A percentile compares a stretch with the other conserved stretches of the same genome.
Evolutionary conservation across 139 green algal species (phyloP).

Genomic region (Haematococcus lacustris): DNA sequence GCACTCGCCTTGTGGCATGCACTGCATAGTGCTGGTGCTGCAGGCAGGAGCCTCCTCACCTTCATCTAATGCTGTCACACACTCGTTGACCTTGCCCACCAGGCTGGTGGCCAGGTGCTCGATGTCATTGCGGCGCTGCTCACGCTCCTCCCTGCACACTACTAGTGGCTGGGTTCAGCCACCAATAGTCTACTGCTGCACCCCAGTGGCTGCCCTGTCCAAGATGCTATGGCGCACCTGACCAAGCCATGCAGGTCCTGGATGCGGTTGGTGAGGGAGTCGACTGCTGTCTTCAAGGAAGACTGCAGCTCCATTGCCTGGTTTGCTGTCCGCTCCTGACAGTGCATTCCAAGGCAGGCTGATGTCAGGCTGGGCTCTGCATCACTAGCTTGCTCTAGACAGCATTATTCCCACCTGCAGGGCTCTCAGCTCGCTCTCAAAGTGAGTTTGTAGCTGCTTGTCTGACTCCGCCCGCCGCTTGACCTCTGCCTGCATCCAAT

Average conservation of each 20-base stretch:
- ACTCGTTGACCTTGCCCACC: constrained; percentile 58
- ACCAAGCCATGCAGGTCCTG: constrained; percentile 48
- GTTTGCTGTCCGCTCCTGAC: constrained; percentile 29
- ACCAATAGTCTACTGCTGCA: no score
- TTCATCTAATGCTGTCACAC: constrained; percentile 51
- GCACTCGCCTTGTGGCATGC: no score
- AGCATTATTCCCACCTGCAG: constrained; percentile 12
- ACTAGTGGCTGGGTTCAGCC: no score
- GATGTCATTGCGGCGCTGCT: constrained; percentile 55
- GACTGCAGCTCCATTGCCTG: constrained; percentile 46
- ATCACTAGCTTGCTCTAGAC: no score
- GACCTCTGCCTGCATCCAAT: constrained; percentile 37
- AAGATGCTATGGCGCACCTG: no score
- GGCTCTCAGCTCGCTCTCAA: constrained; percentile 43
- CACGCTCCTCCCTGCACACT: constrained; percentile 61
- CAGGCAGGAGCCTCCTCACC: no score
- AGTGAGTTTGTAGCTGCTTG: constrained; percentile 52
- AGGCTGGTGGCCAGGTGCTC: constrained; percentile 55
- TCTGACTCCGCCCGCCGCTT: constrained; percentile 55
- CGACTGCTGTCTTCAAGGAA: constrained; percentile 49
- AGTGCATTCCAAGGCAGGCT: no score
- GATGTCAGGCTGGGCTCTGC: no score
- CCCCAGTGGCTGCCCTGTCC: no score
- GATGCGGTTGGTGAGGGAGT: constrained; percentile 43
- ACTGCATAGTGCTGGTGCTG: no score